Evolutionary conservation across 306 rosid species (phyloP).

Genomic region (Macrotyloma uniflorum): DNA sequence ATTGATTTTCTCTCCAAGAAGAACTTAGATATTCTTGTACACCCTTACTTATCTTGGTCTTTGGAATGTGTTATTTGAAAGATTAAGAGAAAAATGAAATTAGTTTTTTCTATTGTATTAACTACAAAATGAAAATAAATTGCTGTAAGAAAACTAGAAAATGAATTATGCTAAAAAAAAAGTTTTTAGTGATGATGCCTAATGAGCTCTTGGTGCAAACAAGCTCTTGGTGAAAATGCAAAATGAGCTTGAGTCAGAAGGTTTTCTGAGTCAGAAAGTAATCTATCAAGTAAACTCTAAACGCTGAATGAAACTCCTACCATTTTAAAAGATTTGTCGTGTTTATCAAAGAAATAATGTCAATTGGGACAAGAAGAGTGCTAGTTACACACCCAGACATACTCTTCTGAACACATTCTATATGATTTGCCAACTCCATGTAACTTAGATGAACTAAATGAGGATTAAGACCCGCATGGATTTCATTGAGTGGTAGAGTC

Average conservation of each 20-base stretch:
- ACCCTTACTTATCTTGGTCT: not conserved
- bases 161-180: not conserved
- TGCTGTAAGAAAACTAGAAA: too few species aligned
- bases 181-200: not conserved
- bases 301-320: not conserved
- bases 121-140: not conserved
- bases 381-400: not conserved
- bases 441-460: not conserved
- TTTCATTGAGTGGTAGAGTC: not conserved
- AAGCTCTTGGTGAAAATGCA: not conserved
- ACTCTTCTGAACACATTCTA: not conserved
- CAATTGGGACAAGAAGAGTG: not conserved
- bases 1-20: not conserved
- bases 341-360: slow-evolving; percentile 15
- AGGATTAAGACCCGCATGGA: not conserved
- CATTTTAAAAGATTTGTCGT: not conserved
- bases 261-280: slow-evolving; percentile 2
- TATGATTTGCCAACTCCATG: not conserved
- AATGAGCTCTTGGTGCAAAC: not conserved
- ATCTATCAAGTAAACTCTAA: not conserved
- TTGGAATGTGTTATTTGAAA: not conserved
- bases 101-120: not conserved
- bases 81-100: slow-evolving; percentile 9
- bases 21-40: slow-evolving; percentile 5
- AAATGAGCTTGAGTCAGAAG: too few species aligned